phyloP scores from a whole-genome alignment of 768 basidiomycete species.

The Lactarius sp. region DNA sequence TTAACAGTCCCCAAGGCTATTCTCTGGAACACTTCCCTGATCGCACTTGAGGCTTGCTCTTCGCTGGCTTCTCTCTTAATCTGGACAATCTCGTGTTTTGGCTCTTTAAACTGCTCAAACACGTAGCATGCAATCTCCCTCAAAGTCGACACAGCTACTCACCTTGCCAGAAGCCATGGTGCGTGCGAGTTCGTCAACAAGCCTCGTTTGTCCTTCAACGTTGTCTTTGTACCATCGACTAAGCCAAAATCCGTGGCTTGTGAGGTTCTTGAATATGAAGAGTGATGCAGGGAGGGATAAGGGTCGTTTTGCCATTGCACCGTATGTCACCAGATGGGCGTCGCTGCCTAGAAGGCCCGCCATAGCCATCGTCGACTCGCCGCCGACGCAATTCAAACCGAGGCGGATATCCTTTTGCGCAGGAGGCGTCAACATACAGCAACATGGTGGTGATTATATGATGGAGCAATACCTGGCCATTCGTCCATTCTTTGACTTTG shows the following conservation, averaged over 20 bases:
- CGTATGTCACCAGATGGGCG: slow-evolving; percentile 80
- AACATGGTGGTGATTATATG: neutral
- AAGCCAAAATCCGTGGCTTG: slow-evolving; percentile 75
- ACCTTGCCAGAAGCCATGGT: slow-evolving; percentile 21
- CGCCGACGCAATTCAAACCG: slow-evolving; percentile 58
- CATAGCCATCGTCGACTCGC: slow-evolving; percentile 66
- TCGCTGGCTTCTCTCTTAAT: slow-evolving; percentile 41
- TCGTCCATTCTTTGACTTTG: slow-evolving; percentile 59
- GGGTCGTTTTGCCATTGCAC: slow-evolving; percentile 85
- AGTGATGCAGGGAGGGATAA: slow-evolving; percentile 69
- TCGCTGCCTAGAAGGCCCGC: slow-evolving; percentile 57
- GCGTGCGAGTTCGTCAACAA: slow-evolving; percentile 12
- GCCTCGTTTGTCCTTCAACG: slow-evolving; percentile 37
- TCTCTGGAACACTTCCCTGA: slow-evolving; percentile 35
- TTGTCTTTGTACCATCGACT: slow-evolving; percentile 59
- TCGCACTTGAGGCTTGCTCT: slow-evolving; percentile 32
- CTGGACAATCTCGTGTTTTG: slow-evolving; percentile 63
- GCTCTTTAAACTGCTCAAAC: slow-evolving; percentile 51
- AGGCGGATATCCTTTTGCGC: slow-evolving; percentile 38
- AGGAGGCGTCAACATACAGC: neutral
- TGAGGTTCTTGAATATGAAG: slow-evolving; percentile 83
- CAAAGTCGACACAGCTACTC: neutral
- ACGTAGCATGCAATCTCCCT: neutral
- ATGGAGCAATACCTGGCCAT: slow-evolving; percentile 45
- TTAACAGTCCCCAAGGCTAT: slow-evolving; percentile 39